Conservation (phyloP, 2,329 filamentous ascomycete species). For the Aspergillus sp. region DNA sequence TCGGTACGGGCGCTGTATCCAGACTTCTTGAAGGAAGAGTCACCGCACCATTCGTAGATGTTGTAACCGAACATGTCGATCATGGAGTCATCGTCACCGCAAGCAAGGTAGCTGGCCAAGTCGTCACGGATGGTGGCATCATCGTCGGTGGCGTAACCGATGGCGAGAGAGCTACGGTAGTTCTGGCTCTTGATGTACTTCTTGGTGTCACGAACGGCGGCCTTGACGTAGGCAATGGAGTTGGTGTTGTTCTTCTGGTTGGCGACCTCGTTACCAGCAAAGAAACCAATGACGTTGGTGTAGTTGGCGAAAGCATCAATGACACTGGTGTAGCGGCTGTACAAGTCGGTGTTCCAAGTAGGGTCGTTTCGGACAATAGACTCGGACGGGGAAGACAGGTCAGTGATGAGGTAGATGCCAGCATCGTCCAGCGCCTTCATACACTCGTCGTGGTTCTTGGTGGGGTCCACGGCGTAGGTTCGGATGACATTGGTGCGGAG, state of each 20-base stretch:
- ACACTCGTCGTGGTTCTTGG: conserved; percentile 70
- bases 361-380: conserved; percentile 84
- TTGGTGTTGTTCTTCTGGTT: conserved; percentile 84
- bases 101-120: conserved; percentile 93
- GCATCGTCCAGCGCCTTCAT: conserved; percentile 77
- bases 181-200: conserved; percentile 78
- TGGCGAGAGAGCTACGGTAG: conserved; percentile 68
- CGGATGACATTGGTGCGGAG: conserved; percentile 89
- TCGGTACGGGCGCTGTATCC: conserved; percentile 77
- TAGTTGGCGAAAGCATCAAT: conserved; percentile 78
- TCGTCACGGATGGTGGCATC: conserved; percentile 75
- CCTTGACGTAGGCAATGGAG: conserved; percentile 93
- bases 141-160: conserved; percentile 95
- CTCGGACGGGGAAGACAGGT: conserved; percentile 72
- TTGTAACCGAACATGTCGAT: conserved; percentile 99
- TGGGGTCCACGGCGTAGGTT: conserved; percentile 87
- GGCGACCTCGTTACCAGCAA: conserved; percentile 95
- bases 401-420: conserved; percentile 92
- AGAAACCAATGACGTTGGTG: conserved; percentile 93
- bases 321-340: conserved; percentile 75
- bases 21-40: conserved; percentile 70
- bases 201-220: conserved; percentile 94
- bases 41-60: conserved; percentile 98
- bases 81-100: conserved; percentile 58
- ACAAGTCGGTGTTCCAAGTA: conserved; percentile 73